A percentile compares a stretch with the other conserved stretches of the same genome.
These are phyloP conservation scores for Metschnikowia borealis DNA, from an alignment of 805 yeast genomes.

Conservation along the genomic window DNA sequence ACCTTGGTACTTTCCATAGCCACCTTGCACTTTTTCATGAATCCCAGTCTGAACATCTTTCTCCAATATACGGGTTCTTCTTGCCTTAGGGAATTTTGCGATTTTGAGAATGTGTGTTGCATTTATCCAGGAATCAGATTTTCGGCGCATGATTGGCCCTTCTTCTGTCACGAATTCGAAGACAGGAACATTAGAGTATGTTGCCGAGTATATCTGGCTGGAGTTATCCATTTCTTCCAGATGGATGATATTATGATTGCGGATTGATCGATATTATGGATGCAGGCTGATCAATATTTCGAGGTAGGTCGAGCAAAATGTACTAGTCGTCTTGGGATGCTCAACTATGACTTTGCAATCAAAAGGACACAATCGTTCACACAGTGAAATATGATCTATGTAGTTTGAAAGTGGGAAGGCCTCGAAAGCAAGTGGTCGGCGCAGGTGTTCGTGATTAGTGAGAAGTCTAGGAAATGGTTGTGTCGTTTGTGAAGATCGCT, in stretches of 20 bases:
- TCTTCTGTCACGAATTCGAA: slow-evolving; percentile 64
- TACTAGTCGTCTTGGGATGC: neutral
- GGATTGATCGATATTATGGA: neutral
- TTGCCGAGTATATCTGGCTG: slow-evolving; percentile 55
- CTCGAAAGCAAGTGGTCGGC: neutral
- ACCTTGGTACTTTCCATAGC: slow-evolving; percentile 65
- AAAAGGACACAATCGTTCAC: neutral
- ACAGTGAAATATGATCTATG: neutral
- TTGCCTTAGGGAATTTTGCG: slow-evolving; percentile 64
- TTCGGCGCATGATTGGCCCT: slow-evolving; percentile 67
- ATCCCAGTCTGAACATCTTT: slow-evolving; percentile 59
- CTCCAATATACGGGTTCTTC: slow-evolving; percentile 60
- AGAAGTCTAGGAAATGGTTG: neutral
- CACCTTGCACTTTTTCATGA: slow-evolving; percentile 71
- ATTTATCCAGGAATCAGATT: slow-evolving; percentile 60
- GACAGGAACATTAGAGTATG: slow-evolving; percentile 71
- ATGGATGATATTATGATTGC: neutral
- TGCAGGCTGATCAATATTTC: neutral
- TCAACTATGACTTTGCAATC: neutral
- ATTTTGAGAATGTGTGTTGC: slow-evolving; percentile 70
- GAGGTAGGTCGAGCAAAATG: neutral
- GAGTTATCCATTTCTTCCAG: slow-evolving; percentile 3
- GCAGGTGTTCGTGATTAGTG: neutral
- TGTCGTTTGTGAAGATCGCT: slow-evolving; percentile 1
- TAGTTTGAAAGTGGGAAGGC: neutral